Conservation (phyloP, 139 green algal species). For the Chlamydomonas schloesseri region DNA sequence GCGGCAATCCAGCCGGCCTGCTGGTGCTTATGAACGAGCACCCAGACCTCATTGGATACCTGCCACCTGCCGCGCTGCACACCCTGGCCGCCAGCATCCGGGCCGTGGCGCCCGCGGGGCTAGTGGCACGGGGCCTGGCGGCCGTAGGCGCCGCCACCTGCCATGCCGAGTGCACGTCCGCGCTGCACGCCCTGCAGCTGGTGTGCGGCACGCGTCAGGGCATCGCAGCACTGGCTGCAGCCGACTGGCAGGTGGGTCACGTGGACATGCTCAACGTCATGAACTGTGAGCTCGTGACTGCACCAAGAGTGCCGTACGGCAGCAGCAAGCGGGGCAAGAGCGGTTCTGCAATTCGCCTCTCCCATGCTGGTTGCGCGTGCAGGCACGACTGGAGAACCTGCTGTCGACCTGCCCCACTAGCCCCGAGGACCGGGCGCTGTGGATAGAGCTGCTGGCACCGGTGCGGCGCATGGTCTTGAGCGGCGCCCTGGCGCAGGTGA, state of each 20-base stretch:
- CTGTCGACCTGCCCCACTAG: slow-evolving; percentile 54
- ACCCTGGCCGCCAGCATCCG: slow-evolving; percentile 34
- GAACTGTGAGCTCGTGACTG: too few species aligned
- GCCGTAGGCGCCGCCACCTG: slow-evolving; percentile 1
- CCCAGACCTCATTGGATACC: slow-evolving; percentile 3
- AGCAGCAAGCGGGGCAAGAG: too few species aligned
- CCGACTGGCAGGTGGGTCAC: slow-evolving; percentile 45
- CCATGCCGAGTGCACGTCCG: slow-evolving; percentile 44
- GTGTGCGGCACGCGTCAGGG: slow-evolving; percentile 38
- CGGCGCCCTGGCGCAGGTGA: slow-evolving; percentile 29
- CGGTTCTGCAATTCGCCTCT: too few species aligned
- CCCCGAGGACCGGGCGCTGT: slow-evolving; percentile 61
- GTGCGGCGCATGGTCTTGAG: slow-evolving; percentile 44
- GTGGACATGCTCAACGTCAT: too few species aligned
- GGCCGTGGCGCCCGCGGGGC: not conserved
- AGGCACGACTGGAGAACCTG: slow-evolving; percentile 53
- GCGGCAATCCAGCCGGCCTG: slow-evolving; percentile 17
- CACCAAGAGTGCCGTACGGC: too few species aligned
- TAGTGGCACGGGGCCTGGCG: slow-evolving; percentile 6
- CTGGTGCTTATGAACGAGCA: slow-evolving; percentile 45
- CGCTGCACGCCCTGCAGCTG: slow-evolving; percentile 41
- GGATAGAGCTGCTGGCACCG: slow-evolving; percentile 60
- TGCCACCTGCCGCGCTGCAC: slow-evolving; percentile 19
- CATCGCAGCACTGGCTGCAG: slow-evolving; percentile 32
- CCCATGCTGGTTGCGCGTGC: not conserved